These are phyloP conservation scores for Chytriomyces confervae DNA, from an alignment of 192 early-diverging fungal genomes.

Conservation along the genomic window DNA sequence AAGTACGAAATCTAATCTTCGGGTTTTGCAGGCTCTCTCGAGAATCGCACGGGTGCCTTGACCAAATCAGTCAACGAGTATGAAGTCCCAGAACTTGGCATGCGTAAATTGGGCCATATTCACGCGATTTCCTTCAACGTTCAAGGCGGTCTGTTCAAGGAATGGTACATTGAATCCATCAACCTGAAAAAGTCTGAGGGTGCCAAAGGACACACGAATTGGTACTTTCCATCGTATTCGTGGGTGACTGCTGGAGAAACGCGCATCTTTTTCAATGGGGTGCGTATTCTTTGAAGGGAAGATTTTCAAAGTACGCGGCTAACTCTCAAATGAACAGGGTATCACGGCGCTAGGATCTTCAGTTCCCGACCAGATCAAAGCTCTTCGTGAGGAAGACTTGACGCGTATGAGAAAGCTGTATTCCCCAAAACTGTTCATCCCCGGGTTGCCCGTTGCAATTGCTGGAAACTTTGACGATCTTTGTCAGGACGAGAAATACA, in stretches of 20 bases:
- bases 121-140: background rate
- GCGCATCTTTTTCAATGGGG: conserved; percentile 30
- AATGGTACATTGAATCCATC: conserved; percentile 19
- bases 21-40: too few species aligned
- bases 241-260: background rate
- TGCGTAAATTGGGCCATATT: background rate
- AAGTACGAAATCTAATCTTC: too few species aligned
- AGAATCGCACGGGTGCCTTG: background rate
- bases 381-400: conserved; percentile 6
- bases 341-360: too few species aligned
- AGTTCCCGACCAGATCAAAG: background rate
- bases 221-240: conserved; percentile 25
- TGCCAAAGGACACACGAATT: background rate
- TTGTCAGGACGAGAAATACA: background rate
- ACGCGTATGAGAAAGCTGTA: background rate
- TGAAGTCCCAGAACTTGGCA: background rate
- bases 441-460: background rate
- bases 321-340: too few species aligned
- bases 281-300: background rate
- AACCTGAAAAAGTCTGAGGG: conserved; percentile 1
- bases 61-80: background rate
- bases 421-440: background rate
- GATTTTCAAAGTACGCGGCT: too few species aligned
- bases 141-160: background rate
- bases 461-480: background rate